Conservation (phyloP, 2,329 filamentous ascomycete species). For the Microthyrium microscopicum region DNA sequence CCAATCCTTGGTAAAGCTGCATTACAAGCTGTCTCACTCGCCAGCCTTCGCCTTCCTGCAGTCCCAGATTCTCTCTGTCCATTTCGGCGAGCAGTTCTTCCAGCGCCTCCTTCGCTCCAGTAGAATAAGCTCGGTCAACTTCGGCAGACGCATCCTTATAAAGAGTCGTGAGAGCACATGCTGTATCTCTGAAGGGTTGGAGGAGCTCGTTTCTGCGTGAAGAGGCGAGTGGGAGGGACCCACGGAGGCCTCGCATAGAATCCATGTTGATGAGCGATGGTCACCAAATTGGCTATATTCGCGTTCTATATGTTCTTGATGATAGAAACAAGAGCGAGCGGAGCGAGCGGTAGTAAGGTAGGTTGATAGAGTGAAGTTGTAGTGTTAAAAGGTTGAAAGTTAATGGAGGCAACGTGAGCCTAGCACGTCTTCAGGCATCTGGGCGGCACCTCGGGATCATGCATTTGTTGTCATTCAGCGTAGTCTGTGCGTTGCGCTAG, state of each 20-base stretch:
- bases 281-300: too few relatives aligned
- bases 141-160: constrained; percentile 81
- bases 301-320: too few relatives aligned
- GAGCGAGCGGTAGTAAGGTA: too few relatives aligned
- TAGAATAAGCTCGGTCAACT: constrained; percentile 55
- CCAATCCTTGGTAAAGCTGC: constrained; percentile 47
- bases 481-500: too few relatives aligned
- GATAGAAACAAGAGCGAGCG: too few relatives aligned
- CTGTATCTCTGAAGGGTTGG: constrained; percentile 80
- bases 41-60: constrained; percentile 64
- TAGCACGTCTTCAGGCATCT: too few relatives aligned
- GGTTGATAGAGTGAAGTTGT: too few relatives aligned
- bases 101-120: constrained; percentile 87
- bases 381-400: too few relatives aligned
- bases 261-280: constrained; percentile 6
- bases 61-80: constrained; percentile 63
- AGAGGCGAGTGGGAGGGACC: constrained; percentile 20
- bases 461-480: too few relatives aligned
- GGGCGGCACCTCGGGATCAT: too few relatives aligned
- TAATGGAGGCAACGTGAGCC: too few relatives aligned
- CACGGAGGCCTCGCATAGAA: constrained; percentile 24
- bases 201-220: constrained; percentile 38
- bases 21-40: constrained; percentile 49
- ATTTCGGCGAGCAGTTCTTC: constrained; percentile 78
- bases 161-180: constrained; percentile 84